phyloP scores from a whole-genome alignment of 2,329 filamentous ascomycete species.

The Blastomyces emzantsi region DNA sequence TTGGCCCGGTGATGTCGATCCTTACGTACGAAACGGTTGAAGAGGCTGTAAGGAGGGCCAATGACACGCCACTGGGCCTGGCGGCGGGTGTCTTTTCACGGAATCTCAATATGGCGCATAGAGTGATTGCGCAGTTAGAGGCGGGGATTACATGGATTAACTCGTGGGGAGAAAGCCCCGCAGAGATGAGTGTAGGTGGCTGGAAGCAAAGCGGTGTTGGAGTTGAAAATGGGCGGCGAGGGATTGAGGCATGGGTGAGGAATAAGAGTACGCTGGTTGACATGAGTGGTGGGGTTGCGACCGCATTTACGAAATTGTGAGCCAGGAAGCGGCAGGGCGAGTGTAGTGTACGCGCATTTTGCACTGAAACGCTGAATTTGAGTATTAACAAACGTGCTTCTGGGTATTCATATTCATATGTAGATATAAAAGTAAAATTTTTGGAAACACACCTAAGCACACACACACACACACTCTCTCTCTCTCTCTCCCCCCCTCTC shows the following conservation, averaged over 20 bases:
- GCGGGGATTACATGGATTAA: constrained; percentile 90
- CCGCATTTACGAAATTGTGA: constrained; percentile 64
- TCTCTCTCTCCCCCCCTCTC: too few species aligned
- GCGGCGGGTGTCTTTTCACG: constrained; percentile 77
- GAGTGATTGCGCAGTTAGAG: constrained; percentile 60
- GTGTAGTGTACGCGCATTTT: not conserved
- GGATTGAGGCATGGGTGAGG: constrained; percentile 70
- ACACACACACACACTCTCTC: too few species aligned
- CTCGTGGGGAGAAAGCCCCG: constrained; percentile 84
- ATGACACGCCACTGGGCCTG: constrained; percentile 66
- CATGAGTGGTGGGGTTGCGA: constrained; percentile 61
- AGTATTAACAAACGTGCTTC: too few species aligned
- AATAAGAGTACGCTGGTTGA: constrained; percentile 87
- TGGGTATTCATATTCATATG: too few species aligned
- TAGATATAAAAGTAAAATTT: not conserved
- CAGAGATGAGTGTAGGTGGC: constrained; percentile 85
- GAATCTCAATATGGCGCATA: constrained; percentile 64
- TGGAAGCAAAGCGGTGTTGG: constrained; percentile 88
- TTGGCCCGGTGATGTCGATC: constrained; percentile 78
- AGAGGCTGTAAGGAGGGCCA: constrained; percentile 63
- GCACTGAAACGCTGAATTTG: not conserved
- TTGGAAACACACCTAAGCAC: not conserved
- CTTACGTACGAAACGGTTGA: constrained; percentile 62
- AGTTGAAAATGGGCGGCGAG: constrained; percentile 73
- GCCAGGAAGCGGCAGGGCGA: not conserved